Evolutionary conservation across 139 green algal species (phyloP).

Genomic region (Coccomyxa sp.): DNA sequence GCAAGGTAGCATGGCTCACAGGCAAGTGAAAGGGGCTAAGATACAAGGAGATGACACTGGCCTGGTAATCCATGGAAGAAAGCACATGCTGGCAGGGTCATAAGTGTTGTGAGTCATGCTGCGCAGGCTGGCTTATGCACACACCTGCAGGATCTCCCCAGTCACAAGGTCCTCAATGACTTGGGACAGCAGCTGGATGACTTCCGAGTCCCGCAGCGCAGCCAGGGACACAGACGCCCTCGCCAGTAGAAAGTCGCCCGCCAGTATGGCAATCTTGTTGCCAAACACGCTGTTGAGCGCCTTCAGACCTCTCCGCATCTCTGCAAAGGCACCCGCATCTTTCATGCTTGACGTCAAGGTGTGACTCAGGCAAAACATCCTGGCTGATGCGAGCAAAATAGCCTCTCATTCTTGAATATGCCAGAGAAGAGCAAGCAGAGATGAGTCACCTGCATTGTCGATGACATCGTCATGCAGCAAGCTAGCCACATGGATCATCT

Average conservation of each 20-base stretch:
- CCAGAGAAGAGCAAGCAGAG: too few relatives aligned
- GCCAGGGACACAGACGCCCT: slow-evolving; percentile 89
- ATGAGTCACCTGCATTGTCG: slow-evolving; percentile 74
- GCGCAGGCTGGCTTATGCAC: neutral
- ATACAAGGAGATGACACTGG: neutral
- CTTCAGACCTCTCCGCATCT: slow-evolving; percentile 74
- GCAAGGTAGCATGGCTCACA: neutral
- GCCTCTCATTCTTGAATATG: too few relatives aligned
- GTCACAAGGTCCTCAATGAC: slow-evolving; percentile 95
- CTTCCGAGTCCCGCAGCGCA: slow-evolving; percentile 75
- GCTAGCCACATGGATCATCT: slow-evolving; percentile 94
- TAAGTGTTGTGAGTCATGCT: neutral
- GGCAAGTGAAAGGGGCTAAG: neutral
- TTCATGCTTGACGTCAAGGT: too few relatives aligned
- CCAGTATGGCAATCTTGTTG: slow-evolving; percentile 92
- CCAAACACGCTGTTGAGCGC: slow-evolving; percentile 81
- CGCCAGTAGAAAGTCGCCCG: slow-evolving; percentile 96
- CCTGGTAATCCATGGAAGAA: too few relatives aligned
- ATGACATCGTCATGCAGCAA: slow-evolving; percentile 98
- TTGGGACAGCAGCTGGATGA: slow-evolving; percentile 83
- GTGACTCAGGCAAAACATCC: too few relatives aligned
- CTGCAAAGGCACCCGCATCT: neutral
- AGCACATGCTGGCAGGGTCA: neutral
- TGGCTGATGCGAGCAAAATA: too few relatives aligned
- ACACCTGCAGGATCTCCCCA: slow-evolving; percentile 93